A percentile compares a stretch with the other conserved stretches of the same genome.
phyloP scores from a whole-genome alignment of 495 filamentous ascomycete species.

The Halenospora varia region DNA sequence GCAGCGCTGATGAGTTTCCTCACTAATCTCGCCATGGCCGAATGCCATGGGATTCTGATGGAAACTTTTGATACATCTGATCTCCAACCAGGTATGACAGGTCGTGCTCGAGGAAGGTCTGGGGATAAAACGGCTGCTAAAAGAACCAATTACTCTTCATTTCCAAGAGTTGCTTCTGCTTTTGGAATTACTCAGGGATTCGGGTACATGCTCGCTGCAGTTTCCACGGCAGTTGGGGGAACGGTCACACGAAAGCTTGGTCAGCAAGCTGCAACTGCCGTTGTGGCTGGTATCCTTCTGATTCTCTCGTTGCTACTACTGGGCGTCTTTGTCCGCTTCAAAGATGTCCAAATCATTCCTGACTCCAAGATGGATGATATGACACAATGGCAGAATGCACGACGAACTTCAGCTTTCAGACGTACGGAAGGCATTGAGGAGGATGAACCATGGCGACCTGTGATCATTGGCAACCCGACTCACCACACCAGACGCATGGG shows the following conservation, averaged over 20 bases:
- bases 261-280: conserved; percentile 59
- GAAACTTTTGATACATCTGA: conserved; percentile 77
- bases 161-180: conserved; percentile 66
- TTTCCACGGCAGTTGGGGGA: conserved; percentile 59
- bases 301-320: conserved; percentile 58
- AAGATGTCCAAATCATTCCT: conserved; percentile 62
- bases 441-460: conserved; percentile 58
- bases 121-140: conserved; percentile 45
- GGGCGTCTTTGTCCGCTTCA: conserved; percentile 55
- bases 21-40: conserved; percentile 67
- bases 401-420: conserved; percentile 24
- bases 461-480: conserved; percentile 64
- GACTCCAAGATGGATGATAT: conserved; percentile 46
- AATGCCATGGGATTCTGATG: conserved; percentile 75
- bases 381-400: conserved; percentile 42
- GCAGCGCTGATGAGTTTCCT: conserved; percentile 64
- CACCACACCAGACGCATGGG: conserved; percentile 62
- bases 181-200: conserved; percentile 65
- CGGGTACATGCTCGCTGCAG: conserved; percentile 61
- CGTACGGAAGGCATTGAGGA: conserved; percentile 38
- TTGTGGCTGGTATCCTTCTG: conserved; percentile 58
- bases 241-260: conserved; percentile 55
- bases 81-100: conserved; percentile 54
- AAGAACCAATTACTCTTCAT: conserved; percentile 62
- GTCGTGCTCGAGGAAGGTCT: conserved; percentile 42